Percentiles rank a stretch among this genome's conserved stretches.
These are phyloP conservation scores for Thraustotheca clavata DNA, from an alignment of 352 stramenopile genomes.

Conservation along the genomic window DNA sequence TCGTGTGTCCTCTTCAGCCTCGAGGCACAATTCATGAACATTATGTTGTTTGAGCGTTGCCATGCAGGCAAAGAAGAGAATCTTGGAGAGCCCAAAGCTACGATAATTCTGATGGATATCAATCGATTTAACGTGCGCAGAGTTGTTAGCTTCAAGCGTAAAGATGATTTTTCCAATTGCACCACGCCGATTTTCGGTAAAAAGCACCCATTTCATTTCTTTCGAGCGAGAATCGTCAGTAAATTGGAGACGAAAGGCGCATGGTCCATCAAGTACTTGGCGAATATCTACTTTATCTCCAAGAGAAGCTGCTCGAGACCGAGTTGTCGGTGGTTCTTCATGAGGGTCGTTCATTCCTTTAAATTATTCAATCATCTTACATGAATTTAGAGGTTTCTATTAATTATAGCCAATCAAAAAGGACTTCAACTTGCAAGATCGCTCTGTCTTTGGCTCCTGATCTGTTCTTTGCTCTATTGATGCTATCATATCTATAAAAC, in stretches of 20 bases:
- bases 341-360: too few relatives aligned
- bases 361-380: too few relatives aligned
- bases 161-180: slow-evolving; percentile 76
- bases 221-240: slow-evolving; percentile 51
- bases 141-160: slow-evolving; percentile 38
- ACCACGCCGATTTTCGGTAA: slow-evolving; percentile 48
- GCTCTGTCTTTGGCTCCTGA: too few relatives aligned
- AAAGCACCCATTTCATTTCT: slow-evolving; percentile 78
- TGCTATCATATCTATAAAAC: too few relatives aligned
- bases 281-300: slow-evolving; percentile 9
- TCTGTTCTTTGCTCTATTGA: too few relatives aligned
- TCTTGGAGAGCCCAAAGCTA: slow-evolving; percentile 53
- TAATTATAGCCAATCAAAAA: too few relatives aligned
- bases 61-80: slow-evolving; percentile 68
- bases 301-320: neutral
- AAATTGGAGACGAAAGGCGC: slow-evolving; percentile 64
- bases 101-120: slow-evolving; percentile 59
- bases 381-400: too few relatives aligned
- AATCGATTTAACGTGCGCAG: slow-evolving; percentile 71
- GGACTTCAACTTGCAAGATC: too few relatives aligned
- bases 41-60: slow-evolving; percentile 50
- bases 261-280: slow-evolving; percentile 33
- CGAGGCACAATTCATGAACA: slow-evolving; percentile 41
- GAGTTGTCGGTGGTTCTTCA: too few relatives aligned
- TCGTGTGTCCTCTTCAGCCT: slow-evolving; percentile 59